Evolutionary conservation across 2,329 filamentous ascomycete species (phyloP), one percentile per base, ranked within the genome.

Genomic region (Fusarium coffeatum): DNA sequence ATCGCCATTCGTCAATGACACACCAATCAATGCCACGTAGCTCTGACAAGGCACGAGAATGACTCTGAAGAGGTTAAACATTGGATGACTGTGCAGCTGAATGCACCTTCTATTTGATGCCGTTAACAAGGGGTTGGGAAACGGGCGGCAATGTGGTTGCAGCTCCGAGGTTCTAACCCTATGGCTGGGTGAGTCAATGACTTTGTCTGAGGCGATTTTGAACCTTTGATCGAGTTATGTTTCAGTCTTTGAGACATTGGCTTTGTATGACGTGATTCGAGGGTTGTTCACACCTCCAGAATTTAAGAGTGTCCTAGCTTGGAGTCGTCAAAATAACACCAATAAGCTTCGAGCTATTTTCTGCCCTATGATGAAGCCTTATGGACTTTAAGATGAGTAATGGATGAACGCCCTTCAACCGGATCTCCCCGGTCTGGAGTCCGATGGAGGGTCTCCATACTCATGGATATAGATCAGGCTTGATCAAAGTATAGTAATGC

Each of bases 1-100:
- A 37, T 27, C 41, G 10, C 65, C 60, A 75, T 75, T 72, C 69
- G 73, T 27, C 40, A 9, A 3, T 22, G 18, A 16, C 7, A 51
- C 22, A 27, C 61, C 66, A 69, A 69, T 69, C 61, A 69, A 42
- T 41, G 41, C 13, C 55, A 43, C 34, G 41, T 37, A 16, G 62
- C 53, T 53, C 16, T 53, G 49, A 20, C 49, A 22, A 53, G 15
- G 28, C 56, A 55, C 42, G 37, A 60, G 55, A 34, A 66, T 71
- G 67, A 64, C 54, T 64, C 23, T 23, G 20, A 30, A 50, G 34
- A 22, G 51, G 37, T 28, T 23, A 16, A 20, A 20, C 40, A 71
- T 68, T 70, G 67, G 67, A 55, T 22, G 47, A 41, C 50, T 28
- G 8, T 68, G 55, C 45, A 66, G 63, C 47, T 67, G 46, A 40